Evolutionary conservation across 2,329 filamentous ascomycete genomes (phyloP).

Genomic region (Pezicula neosporulosa): DNA sequence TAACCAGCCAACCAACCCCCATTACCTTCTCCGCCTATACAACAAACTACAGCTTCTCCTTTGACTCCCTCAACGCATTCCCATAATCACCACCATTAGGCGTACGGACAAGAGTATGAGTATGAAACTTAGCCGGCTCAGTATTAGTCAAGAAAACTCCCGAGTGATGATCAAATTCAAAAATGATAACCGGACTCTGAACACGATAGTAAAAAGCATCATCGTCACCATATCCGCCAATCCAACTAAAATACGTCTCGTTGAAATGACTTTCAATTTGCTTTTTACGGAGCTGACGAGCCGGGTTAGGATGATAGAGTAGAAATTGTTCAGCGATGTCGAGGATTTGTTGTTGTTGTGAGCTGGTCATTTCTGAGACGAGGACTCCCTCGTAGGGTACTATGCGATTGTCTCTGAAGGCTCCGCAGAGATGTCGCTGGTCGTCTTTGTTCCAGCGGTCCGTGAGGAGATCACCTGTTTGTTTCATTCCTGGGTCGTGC

Average conservation of each 20-base stretch:
- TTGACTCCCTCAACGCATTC: constrained; percentile 37
- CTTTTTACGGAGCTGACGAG: constrained; percentile 49
- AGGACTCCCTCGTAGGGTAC: constrained; percentile 64
- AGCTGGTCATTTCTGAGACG: constrained; percentile 35
- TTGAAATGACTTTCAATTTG: constrained; percentile 49
- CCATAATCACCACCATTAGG: constrained; percentile 77
- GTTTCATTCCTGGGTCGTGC: constrained; percentile 62
- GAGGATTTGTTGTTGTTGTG: constrained; percentile 49
- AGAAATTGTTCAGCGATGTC: constrained; percentile 59
- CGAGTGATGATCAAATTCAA: constrained; percentile 76
- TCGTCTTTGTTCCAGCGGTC: constrained; percentile 77
- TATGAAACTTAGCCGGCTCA: constrained; percentile 72
- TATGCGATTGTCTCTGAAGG: constrained; percentile 71
- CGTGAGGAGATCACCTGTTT: constrained; percentile 29
- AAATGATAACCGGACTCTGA: constrained; percentile 68
- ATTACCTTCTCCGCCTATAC: no score
- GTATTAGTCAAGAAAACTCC: constrained; percentile 70
- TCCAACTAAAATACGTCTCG: constrained; percentile 77
- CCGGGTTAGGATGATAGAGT: constrained; percentile 47
- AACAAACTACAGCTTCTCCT: not conserved
- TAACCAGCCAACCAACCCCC: no score
- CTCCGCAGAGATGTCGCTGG: constrained; percentile 72
- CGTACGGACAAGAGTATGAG: constrained; percentile 67
- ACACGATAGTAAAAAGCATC: constrained; percentile 75
- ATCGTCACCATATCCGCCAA: constrained; percentile 59